Evolutionary conservation across 2,329 filamentous ascomycete genomes (phyloP), one percentile per base, ranked within the genome.

Genomic region (Blastomyces parvus): DNA sequence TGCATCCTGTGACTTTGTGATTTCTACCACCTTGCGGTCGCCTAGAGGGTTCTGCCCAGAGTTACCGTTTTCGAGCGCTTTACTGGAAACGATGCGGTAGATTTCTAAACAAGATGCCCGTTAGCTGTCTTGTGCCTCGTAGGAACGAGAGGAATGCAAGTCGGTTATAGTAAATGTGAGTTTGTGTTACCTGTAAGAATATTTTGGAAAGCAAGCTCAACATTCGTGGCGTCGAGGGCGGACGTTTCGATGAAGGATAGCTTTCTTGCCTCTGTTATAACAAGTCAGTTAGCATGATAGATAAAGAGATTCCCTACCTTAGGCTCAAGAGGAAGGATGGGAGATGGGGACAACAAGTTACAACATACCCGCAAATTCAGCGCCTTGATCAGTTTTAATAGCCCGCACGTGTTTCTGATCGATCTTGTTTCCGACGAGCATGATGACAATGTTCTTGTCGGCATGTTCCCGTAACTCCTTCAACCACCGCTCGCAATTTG

Each of bases 391-490:
- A 65, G 94, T 99, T 60, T 94, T 91, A 69, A 99, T 94, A 69
- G 94, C 94, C 77, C 94, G 86, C 74, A 99, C 84, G 81, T 99
- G 94, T 79, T 92, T 90, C 88, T 97, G 89, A 96, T 99, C 94
- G 79, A 92, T 97, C 89, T 99, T 99, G 87, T 99, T 99, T 78
- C 94, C 94, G 63, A 97, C 94, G 73, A 99, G 83, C 94, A 99
- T 99, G 77, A 99, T 99, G 73, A 99, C 92, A 73, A 97, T 97
- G 82, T 97, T 97, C 27, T 91, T 92, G 77, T 99, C 94, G 71
- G 94, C 94, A 79, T 99, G 92, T 76, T 97, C 94, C 72, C 94
- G 87, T 74, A 99, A 84, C 83, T 99, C 94, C 83, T 97, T 99
- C 82, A 99, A 82, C 94, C 94, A 99, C 80, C 95, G 86, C 69